Percentiles rank a stretch among this genome's conserved stretches.
Evolutionary conservation across 2,329 filamentous ascomycete species (phyloP).

Genomic region (Phialophora chinensis): DNA sequence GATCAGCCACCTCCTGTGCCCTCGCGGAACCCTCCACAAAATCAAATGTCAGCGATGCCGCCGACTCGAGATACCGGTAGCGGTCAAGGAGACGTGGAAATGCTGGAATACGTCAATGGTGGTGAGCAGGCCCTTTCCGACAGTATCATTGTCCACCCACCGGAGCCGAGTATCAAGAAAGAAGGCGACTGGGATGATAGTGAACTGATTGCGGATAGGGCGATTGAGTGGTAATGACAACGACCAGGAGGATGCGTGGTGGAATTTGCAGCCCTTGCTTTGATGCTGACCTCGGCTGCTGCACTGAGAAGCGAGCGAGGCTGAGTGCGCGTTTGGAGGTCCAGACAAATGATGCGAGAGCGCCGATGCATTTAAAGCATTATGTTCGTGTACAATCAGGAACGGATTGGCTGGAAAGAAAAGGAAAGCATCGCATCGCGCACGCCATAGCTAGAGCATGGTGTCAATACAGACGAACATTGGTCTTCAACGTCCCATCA

Average conservation of each 20-base stretch:
- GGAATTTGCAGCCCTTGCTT: constrained; percentile 28
- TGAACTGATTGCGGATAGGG: constrained; percentile 32
- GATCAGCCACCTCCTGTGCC: constrained; percentile 25
- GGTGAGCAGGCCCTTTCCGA: constrained; percentile 33
- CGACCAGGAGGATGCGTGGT: constrained; percentile 31
- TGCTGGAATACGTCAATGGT: constrained; percentile 35
- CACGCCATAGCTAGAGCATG: background rate
- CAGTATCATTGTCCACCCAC: constrained; percentile 14
- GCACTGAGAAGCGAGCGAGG: background rate
- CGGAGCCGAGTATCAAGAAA: constrained; percentile 14
- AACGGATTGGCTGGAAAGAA: background rate
- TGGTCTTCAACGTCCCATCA: background rate
- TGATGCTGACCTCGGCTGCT: constrained; percentile 11
- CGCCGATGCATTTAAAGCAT: background rate
- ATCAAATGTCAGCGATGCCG: constrained; percentile 32
- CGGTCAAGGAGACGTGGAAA: constrained; percentile 28
- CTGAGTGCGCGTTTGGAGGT: background rate
- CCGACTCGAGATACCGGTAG: constrained; percentile 6
- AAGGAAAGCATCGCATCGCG: background rate
- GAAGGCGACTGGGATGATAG: constrained; percentile 32
- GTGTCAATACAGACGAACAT: background rate
- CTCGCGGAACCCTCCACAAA: constrained; percentile 21
- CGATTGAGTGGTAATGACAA: constrained; percentile 31
- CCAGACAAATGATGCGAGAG: background rate
- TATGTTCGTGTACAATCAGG: background rate